A percentile compares a stretch with the other conserved stretches of the same genome.
phyloP scores from a whole-genome alignment of 2,329 filamentous ascomycete species.

The Pseudogymnoascus sp. region DNA sequence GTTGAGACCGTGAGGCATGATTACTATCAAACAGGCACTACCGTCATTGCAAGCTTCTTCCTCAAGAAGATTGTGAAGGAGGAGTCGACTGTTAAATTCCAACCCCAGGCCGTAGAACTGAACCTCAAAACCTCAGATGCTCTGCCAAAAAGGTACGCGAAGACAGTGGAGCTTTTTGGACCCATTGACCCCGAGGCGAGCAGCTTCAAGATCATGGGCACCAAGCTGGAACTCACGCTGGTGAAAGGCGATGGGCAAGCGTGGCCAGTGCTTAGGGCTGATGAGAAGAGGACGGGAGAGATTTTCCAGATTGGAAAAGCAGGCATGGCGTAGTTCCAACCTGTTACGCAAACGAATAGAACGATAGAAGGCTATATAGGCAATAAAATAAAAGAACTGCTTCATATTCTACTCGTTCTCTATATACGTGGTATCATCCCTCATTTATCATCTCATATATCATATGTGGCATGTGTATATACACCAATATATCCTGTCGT shows the following conservation, averaged over 20 bases:
- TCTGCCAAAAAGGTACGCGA: constrained; percentile 66
- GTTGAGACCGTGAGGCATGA: constrained; percentile 74
- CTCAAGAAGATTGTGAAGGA: constrained; percentile 94
- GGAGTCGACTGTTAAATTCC: constrained; percentile 64
- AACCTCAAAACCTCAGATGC: constrained; percentile 81
- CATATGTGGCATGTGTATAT: constrained; percentile 6
- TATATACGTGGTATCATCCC: constrained; percentile 1
- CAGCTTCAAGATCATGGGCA: constrained; percentile 60
- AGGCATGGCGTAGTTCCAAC: constrained; percentile 36
- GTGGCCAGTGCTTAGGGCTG: constrained; percentile 62
- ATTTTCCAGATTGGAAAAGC: constrained; percentile 87
- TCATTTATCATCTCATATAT: neutral
- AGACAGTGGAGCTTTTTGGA: constrained; percentile 67
- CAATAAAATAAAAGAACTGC: neutral
- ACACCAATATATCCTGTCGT: constrained; percentile 11
- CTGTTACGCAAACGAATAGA: neutral
- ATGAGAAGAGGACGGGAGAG: constrained; percentile 61
- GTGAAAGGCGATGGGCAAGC: constrained; percentile 56
- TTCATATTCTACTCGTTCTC: neutral
- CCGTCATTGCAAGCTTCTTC: constrained; percentile 86
- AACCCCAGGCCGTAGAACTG: constrained; percentile 55
- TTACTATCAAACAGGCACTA: constrained; percentile 85
- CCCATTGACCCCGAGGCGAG: constrained; percentile 62
- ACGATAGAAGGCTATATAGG: neutral
- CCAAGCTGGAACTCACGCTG: constrained; percentile 62